A percentile compares a stretch with the other conserved stretches of the same genome.
Conservation (phyloP, 2,329 filamentous ascomycete genomes). For the Karstenula rhodostoma region DNA sequence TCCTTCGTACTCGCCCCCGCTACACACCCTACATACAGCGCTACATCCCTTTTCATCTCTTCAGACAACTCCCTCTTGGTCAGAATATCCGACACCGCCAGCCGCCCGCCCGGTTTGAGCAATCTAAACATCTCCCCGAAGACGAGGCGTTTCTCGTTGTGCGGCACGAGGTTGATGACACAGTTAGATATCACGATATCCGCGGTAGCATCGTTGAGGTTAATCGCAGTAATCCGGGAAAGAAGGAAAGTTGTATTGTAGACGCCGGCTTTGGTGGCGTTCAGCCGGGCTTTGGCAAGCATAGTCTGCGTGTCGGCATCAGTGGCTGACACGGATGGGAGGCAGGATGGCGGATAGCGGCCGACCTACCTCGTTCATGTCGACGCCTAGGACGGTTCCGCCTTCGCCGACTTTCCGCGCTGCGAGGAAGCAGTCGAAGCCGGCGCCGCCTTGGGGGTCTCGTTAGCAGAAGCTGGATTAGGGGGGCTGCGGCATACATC, state of each 20-base stretch:
- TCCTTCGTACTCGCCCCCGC: constrained; percentile 62
- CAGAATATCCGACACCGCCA: constrained; percentile 69
- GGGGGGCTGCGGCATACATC: constrained; percentile 28
- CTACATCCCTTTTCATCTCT: constrained; percentile 58
- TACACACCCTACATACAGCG: constrained; percentile 68
- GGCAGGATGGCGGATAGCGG: too few relatives aligned
- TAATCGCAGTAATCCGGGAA: constrained; percentile 60
- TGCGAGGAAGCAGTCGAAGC: constrained; percentile 66
- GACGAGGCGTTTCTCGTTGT: constrained; percentile 34
- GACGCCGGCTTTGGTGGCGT: constrained; percentile 50
- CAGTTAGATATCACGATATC: constrained; percentile 71
- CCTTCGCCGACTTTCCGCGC: constrained; percentile 58
- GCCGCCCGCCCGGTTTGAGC: constrained; percentile 64
- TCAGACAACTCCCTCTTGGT: constrained; percentile 59
- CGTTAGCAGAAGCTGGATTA: too few relatives aligned
- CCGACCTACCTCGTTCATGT: constrained; percentile 67
- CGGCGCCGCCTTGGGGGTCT: constrained; percentile 55
- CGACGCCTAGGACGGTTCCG: constrained; percentile 64
- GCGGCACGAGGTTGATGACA: constrained; percentile 40
- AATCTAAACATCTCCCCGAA: constrained; percentile 68
- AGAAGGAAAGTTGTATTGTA: constrained; percentile 62
- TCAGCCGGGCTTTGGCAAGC: constrained; percentile 59
- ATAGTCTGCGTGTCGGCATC: constrained; percentile 56
- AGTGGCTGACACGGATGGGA: background rate
- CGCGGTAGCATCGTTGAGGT: constrained; percentile 53